Percentiles rank a stretch among this genome's conserved stretches.
Evolutionary conservation across 805 yeast genomes (phyloP).

Genomic region (Cyberlindnera maclurae): DNA sequence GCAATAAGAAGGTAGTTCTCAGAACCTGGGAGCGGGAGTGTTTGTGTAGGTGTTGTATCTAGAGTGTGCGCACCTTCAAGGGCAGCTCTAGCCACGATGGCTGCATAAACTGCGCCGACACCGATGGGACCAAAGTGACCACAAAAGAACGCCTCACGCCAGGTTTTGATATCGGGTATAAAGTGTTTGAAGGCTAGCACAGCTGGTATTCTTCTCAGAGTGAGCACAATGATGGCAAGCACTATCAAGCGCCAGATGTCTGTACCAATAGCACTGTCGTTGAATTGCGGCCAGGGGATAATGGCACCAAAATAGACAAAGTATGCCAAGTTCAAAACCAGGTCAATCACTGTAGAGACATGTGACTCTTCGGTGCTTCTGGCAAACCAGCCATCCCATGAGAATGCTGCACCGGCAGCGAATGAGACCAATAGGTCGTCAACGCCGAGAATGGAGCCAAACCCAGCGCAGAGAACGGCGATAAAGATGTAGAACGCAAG

Average conservation of each 20-base stretch:
- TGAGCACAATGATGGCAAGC: constrained; percentile 64
- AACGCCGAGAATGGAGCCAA: constrained; percentile 80
- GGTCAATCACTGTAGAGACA: constrained; percentile 85
- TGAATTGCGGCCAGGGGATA: constrained; percentile 81
- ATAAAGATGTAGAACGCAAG: constrained; percentile 77
- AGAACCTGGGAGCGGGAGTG: constrained; percentile 32
- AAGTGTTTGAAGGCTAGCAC: constrained; percentile 67
- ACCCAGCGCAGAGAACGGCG: constrained; percentile 81
- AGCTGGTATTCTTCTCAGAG: constrained; percentile 78
- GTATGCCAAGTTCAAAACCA: constrained; percentile 74
- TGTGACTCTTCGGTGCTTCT: constrained; percentile 76
- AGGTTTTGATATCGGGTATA: constrained; percentile 79
- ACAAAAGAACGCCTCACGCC: constrained; percentile 92
- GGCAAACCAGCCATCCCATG: constrained; percentile 92
- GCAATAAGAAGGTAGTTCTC: constrained; percentile 27
- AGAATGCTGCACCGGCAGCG: constrained; percentile 88
- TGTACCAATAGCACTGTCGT: constrained; percentile 52
- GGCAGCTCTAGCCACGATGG: constrained; percentile 68
- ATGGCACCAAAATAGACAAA: constrained; percentile 89
- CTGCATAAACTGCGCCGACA: constrained; percentile 79
- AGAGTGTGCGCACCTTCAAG: constrained; percentile 45
- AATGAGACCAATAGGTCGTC: constrained; percentile 86
- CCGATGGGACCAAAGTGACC: constrained; percentile 98
- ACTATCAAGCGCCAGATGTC: constrained; percentile 75
- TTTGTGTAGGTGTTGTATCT: constrained; percentile 50